A percentile compares a stretch with the other conserved stretches of the same genome.
Evolutionary conservation across 225 moss, liverwort and hornwort species (phyloP).

Genomic region (Polytrichum formosum): DNA sequence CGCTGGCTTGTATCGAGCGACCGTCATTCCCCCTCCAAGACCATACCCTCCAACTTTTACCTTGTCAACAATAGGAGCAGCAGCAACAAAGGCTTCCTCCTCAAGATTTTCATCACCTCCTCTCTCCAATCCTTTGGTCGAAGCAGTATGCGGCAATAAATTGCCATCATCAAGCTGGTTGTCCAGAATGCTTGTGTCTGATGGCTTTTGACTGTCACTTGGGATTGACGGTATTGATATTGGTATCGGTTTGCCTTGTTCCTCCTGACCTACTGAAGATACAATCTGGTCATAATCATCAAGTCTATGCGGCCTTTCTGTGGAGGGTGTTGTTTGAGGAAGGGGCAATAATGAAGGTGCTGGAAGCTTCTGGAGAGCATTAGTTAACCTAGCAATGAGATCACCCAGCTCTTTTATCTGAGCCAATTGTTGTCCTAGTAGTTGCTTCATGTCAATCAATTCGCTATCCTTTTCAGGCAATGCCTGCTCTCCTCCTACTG

Average conservation of each 20-base stretch:
- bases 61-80: constrained; percentile 2
- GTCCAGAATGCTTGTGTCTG: neutral
- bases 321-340: constrained; percentile 7
- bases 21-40: constrained; percentile 54
- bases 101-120: neutral
- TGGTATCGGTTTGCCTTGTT: too few species aligned
- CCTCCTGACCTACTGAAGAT: neutral
- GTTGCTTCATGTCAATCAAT: constrained; percentile 22
- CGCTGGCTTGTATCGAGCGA: constrained; percentile 85
- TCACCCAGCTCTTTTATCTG: constrained; percentile 39
- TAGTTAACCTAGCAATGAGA: constrained; percentile 34
- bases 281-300: constrained; percentile 11
- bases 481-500: constrained; percentile 15
- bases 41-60: constrained; percentile 24
- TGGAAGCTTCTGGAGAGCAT: constrained; percentile 22
- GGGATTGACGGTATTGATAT: neutral
- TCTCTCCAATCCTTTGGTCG: constrained; percentile 2
- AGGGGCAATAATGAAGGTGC: constrained; percentile 6
- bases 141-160: neutral
- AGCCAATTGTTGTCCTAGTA: constrained; percentile 30
- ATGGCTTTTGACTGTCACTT: neutral
- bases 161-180: too few species aligned
- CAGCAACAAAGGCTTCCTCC: constrained; percentile 16
- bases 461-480: constrained; percentile 12
- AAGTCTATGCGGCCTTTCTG: constrained; percentile 4